Evolutionary conservation across 2,329 filamentous ascomycete species (phyloP), one percentile per base, ranked within the genome.

Genomic region (Penicillium sp.): DNA sequence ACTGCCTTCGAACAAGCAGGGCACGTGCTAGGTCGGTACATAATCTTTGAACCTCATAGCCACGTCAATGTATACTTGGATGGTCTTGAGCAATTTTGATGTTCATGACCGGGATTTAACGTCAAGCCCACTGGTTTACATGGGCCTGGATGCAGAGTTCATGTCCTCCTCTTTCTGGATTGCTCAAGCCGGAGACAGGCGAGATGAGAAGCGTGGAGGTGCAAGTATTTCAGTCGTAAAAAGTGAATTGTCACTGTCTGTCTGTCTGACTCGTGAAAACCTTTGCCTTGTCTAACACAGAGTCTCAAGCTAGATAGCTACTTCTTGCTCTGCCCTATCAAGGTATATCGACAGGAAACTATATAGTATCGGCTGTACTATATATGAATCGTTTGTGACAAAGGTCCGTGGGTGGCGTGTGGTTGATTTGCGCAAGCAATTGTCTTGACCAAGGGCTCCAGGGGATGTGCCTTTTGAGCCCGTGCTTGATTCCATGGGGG

Each of bases 261-360:
- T 66, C 65, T 64, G 68, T 69, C 65, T 70, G 70, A 66, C 64
- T 67, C 67, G 70, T 31, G 68, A 66, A 66, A 69, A 70, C 65
- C 67, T 71, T 61, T 77, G 78, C 76, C 55, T 79, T 87, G 84
- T 88, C 87, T 88, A 89, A 90, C 86, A 86, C 86, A 86, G 83
- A 86, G 72, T 77, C 77, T 77, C 83, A 85, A 85, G 85, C 86
- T 89, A 89, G 84, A 83, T 68, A 66, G 73, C 73, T 76, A 81
- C 74, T 77, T 79, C 79, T 76, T 79, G 80, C 70, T 80, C 80
- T 81, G 83, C 80, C 84, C 83, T 87, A 86, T 85, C 79, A 85
- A 86, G 81, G 84, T 84, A 83, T 85, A 84, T 86, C 83, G 83
- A 86, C 81, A 86, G 81, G 80, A 82, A 83, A 83, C 81, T 86